Evolutionary conservation across 495 filamentous ascomycete species (phyloP).

Genomic region (Penicillium atrosanguineum): DNA sequence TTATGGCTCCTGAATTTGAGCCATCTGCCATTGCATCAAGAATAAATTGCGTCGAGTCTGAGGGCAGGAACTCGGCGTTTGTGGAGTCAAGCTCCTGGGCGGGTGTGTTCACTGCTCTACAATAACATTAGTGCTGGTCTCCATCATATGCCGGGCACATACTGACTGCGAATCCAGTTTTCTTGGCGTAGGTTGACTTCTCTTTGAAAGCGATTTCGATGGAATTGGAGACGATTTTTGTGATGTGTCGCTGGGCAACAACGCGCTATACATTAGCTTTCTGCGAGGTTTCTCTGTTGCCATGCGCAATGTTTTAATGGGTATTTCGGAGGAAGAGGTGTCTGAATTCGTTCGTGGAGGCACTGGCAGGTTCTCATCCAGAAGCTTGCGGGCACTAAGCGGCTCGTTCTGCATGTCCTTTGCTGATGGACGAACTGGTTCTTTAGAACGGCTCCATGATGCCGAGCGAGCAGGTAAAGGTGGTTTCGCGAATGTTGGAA

Average conservation of each 20-base stretch:
- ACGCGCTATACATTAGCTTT: conserved; percentile 50
- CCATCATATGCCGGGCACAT: conserved; percentile 13
- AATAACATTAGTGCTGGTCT: conserved; percentile 16
- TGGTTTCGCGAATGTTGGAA: conserved; percentile 2
- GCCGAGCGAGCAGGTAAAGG: not conserved
- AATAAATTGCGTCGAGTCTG: conserved; percentile 30
- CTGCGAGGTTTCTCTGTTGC: conserved; percentile 36
- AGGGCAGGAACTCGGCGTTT: conserved; percentile 27
- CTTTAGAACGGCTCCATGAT: not conserved
- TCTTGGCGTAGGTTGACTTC: conserved; percentile 5
- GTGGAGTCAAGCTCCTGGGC: conserved; percentile 3
- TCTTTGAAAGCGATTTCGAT: conserved; percentile 3
- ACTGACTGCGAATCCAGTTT: conserved; percentile 31
- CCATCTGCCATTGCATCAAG: conserved; percentile 31
- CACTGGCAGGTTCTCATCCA: not conserved
- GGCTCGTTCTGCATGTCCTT: not conserved
- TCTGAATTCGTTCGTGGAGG: conserved; percentile 1
- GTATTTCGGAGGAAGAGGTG: not conserved
- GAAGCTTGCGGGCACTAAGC: not conserved
- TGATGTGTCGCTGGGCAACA: conserved; percentile 28
- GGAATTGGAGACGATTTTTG: conserved; percentile 9
- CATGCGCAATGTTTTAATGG: conserved; percentile 33
- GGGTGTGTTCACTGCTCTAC: conserved; percentile 5
- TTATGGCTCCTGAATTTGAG: conserved; percentile 1
- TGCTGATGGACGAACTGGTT: not conserved